These are phyloP conservation scores for Mallotus nudiflorus DNA, from an alignment of 345 rosid genomes.

Conservation along the genomic window DNA sequence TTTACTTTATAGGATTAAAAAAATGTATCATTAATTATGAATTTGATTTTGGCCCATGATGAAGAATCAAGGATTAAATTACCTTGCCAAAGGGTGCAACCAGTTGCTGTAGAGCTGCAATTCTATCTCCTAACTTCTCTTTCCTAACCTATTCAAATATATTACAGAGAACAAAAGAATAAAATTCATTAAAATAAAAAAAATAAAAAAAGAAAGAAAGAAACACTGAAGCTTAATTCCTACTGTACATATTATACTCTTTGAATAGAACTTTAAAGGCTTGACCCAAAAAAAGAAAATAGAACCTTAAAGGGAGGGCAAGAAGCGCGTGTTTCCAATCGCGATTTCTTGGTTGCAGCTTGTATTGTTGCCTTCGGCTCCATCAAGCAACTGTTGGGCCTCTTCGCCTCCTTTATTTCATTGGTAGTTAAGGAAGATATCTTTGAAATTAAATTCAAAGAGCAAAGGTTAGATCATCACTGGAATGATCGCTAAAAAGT, in stretches of 20 bases:
- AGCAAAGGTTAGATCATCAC: too few relatives aligned
- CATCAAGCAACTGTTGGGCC: constrained; percentile 44
- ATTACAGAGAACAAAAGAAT: too few relatives aligned
- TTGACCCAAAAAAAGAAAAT: too few relatives aligned
- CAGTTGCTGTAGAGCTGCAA: constrained; percentile 87
- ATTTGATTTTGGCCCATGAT: neutral
- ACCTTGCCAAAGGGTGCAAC: constrained; percentile 99
- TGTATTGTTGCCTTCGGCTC: constrained; percentile 46
- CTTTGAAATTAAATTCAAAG: constrained; percentile 38
- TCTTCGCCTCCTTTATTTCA: constrained; percentile 58
- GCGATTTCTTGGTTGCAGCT: constrained; percentile 67
- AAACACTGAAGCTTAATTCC: too few relatives aligned
- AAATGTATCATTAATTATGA: neutral
- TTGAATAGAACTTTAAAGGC: too few relatives aligned
- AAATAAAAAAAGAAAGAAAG: too few relatives aligned
- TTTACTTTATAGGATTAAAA: neutral
- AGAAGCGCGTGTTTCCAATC: constrained; percentile 65
- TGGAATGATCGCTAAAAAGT: constrained; percentile 25
- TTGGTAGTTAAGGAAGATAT: constrained; percentile 20
- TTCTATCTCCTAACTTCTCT: constrained; percentile 92
- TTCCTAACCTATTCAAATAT: constrained; percentile 63
- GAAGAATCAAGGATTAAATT: constrained; percentile 15
- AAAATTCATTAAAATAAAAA: neutral
- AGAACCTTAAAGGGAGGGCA: constrained; percentile 90
- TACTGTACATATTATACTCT: too few relatives aligned